phyloP scores from a whole-genome alignment of 148 eudicot genomes.

The Heliamphora exappendiculata region DNA sequence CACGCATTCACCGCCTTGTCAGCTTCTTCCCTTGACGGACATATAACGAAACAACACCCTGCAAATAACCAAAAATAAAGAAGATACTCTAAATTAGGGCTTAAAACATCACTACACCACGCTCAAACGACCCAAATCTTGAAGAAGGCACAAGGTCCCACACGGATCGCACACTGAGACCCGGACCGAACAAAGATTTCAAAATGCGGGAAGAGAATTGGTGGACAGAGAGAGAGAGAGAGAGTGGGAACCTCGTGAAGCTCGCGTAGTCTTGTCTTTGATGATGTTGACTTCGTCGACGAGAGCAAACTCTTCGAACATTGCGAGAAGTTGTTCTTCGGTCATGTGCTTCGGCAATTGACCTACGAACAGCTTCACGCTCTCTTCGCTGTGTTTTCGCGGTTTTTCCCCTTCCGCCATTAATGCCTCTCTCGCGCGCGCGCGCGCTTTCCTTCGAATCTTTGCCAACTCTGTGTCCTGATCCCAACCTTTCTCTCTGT shows the following conservation, averaged over 20 bases:
- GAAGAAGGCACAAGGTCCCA: not conserved
- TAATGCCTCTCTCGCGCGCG: slow-evolving; percentile 24
- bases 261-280: slow-evolving; percentile 74
- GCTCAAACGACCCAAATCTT: slow-evolving; percentile 10
- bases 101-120: slow-evolving; percentile 9
- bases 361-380: slow-evolving; percentile 91
- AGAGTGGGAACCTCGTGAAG: slow-evolving; percentile 65
- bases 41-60: slow-evolving; percentile 93
- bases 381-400: slow-evolving; percentile 50
- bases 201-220: not conserved
- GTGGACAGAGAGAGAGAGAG: not conserved
- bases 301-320: slow-evolving; percentile 63
- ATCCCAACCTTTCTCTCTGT: slow-evolving; percentile 5
- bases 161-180: slow-evolving; percentile 15
- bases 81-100: slow-evolving; percentile 14
- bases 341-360: slow-evolving; percentile 86
- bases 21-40: slow-evolving; percentile 88
- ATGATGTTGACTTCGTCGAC: slow-evolving; percentile 91
- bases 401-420: slow-evolving; percentile 46
- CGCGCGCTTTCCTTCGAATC: slow-evolving; percentile 22
- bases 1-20: slow-evolving; percentile 76
- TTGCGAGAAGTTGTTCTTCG: slow-evolving; percentile 50
- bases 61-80: not conserved
- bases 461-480: too few relatives aligned
- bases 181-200: not conserved